A percentile compares a stretch with the other conserved stretches of the same genome.
These are phyloP conservation scores for Rubia tinctorum DNA, from an alignment of 305 asterid species.

Conservation along the genomic window DNA sequence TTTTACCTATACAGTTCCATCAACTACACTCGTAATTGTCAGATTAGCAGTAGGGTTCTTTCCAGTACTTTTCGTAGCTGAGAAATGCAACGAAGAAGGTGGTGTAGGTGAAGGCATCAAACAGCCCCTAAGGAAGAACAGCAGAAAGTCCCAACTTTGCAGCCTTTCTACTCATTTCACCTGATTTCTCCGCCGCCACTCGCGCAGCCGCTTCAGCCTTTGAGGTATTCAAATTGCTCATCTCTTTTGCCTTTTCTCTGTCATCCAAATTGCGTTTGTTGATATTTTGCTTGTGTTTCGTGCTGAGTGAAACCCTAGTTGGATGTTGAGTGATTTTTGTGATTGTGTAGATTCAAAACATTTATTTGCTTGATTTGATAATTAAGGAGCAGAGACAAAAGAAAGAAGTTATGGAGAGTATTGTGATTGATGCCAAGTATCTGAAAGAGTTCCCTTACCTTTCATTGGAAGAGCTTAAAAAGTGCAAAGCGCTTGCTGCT, in stretches of 20 bases:
- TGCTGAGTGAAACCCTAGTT: too few relatives aligned
- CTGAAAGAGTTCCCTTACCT: not conserved
- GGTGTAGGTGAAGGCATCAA: slow-evolving; percentile 48
- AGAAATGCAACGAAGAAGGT: slow-evolving; percentile 24
- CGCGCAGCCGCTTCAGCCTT: too few relatives aligned
- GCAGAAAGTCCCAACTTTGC: slow-evolving; percentile 41
- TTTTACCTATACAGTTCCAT: too few relatives aligned
- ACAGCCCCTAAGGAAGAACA: slow-evolving; percentile 42
- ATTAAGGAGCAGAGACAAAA: too few relatives aligned
- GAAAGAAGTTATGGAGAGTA: not conserved
- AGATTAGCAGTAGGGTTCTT: slow-evolving; percentile 55
- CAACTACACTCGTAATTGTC: too few relatives aligned
- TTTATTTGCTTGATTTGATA: too few relatives aligned
- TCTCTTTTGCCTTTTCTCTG: too few relatives aligned
- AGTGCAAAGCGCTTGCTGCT: not conserved
- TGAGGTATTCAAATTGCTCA: too few relatives aligned
- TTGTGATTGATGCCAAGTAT: not conserved
- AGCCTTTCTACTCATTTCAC: slow-evolving; percentile 39
- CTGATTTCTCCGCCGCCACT: not conserved
- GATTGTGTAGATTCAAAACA: too few relatives aligned
- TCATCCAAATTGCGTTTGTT: too few relatives aligned
- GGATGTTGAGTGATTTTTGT: too few relatives aligned
- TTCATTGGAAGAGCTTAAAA: not conserved
- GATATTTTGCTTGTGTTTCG: too few relatives aligned
- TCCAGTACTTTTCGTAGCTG: slow-evolving; percentile 46